Base-by-base conservation (phyloP, 768 basidiomycete species). In the Trametes elegans region DNA sequence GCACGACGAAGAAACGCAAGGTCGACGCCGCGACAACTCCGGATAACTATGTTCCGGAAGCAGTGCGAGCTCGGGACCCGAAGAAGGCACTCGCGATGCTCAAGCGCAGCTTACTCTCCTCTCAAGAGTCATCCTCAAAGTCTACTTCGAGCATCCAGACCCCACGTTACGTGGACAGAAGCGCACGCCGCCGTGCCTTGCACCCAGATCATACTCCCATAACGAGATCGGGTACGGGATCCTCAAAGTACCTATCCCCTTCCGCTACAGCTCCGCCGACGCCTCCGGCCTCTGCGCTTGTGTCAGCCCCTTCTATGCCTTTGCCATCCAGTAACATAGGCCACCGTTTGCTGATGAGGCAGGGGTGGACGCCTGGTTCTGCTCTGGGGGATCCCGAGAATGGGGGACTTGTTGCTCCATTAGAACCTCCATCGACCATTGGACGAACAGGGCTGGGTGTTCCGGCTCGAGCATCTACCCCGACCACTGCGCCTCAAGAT, bases 311-410 rank as follows among this genome's bases (percentile, higher is more conserved):
- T 13, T 72, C 83, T 18, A 61, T 68, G 6, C 82, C 86, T 0
- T 63, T 90, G 19, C 65, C 80, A 2, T 64, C 76, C 3, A 73
- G 75, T 16, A 91, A 89, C 62, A 71, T 90, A 49, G 90, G 89
- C 0, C 82, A 87, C 62, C 76, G 74, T 32, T 71, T 92, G 27
- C 73, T 91, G 0, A 72, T 83, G 67, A 86, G 84, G 65, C 87
- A 88, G 67, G 89, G 89, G 1, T 92, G 90, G 90, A 72, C 75
- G 16, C 88, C 87, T 8, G 90, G 88, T 1, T 70, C 76, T 21
- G 73, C 78, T 3, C 75, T 87, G 16, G 83, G 83, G 3, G 57
- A 64, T 13, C 48, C 66, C 27, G 74, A 67, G 28, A 67, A 71
- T 31, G 68, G 63, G 41, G 78, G 77, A 14, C 68, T 84, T 14